Conservation (phyloP, 371 early-diverging fungal genomes). For the Polyrhizophydium stewartii region DNA sequence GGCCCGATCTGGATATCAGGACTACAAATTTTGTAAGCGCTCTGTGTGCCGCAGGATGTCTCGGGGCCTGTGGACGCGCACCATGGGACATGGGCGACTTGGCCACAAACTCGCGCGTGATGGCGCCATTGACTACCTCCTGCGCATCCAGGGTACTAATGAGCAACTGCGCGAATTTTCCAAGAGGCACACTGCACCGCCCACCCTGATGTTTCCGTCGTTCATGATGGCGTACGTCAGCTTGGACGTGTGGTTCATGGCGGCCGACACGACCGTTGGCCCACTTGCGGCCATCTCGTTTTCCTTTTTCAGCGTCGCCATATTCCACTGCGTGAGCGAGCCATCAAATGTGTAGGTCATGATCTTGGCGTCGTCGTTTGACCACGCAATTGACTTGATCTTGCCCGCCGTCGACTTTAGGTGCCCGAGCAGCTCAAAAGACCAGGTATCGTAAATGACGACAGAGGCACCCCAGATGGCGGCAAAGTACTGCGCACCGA, state of each 20-base stretch:
- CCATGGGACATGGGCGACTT: slow-evolving; percentile 18
- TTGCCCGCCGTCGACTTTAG: slow-evolving; percentile 44
- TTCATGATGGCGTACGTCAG: slow-evolving; percentile 22
- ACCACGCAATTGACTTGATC: slow-evolving; percentile 44
- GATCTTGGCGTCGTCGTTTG: slow-evolving; percentile 41
- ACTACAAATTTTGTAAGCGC: no score
- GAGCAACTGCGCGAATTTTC: background rate
- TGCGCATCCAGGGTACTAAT: slow-evolving; percentile 1
- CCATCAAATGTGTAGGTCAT: slow-evolving; percentile 44
- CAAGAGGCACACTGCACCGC: background rate
- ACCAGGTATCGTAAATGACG: slow-evolving; percentile 44
- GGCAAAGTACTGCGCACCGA: slow-evolving; percentile 41
- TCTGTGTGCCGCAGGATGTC: no score
- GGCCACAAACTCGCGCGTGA: slow-evolving; percentile 24
- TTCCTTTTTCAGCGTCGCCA: slow-evolving; percentile 20
- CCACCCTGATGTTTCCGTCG: slow-evolving; percentile 29
- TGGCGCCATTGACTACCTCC: slow-evolving; percentile 21
- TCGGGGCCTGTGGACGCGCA: background rate
- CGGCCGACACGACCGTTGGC: slow-evolving; percentile 19
- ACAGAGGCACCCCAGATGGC: slow-evolving; percentile 38
- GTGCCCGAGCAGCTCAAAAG: slow-evolving; percentile 37
- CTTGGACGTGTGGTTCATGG: slow-evolving; percentile 25
- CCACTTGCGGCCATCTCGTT: slow-evolving; percentile 10
- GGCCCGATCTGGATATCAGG: slow-evolving; percentile 19
- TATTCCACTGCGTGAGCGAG: slow-evolving; percentile 39